Conservation (phyloP, 495 filamentous ascomycete genomes). For the Lasiosphaeria ovina region DNA sequence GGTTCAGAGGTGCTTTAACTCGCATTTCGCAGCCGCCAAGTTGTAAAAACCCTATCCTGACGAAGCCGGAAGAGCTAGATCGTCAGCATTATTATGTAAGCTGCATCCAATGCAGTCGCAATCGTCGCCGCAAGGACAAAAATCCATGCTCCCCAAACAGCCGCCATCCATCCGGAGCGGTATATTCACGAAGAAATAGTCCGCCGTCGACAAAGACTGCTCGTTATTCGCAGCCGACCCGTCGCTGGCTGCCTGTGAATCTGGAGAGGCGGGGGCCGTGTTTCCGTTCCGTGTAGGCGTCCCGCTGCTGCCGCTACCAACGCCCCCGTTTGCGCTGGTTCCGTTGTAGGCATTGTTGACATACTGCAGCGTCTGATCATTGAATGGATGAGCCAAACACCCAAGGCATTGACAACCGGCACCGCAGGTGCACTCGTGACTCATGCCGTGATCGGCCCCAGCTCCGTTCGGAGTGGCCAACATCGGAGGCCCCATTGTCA, state of each 20-base stretch:
- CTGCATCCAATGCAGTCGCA: conserved; percentile 51
- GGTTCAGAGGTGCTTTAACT: neutral
- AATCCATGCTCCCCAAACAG: conserved; percentile 36
- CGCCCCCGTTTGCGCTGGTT: conserved; percentile 14
- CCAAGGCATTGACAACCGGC: conserved; percentile 66
- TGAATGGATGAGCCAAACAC: conserved; percentile 70
- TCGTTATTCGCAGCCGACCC: conserved; percentile 44
- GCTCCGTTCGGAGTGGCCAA: conserved; percentile 15
- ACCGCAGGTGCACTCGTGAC: conserved; percentile 63
- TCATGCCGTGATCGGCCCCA: conserved; percentile 24
- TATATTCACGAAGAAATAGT: conserved; percentile 53
- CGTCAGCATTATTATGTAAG: conserved; percentile 18
- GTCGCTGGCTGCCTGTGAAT: conserved; percentile 37
- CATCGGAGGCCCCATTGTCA: conserved; percentile 10
- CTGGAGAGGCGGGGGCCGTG: conserved; percentile 17
- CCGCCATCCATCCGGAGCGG: conserved; percentile 28
- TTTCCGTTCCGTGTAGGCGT: conserved; percentile 8
- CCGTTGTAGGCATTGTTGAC: conserved; percentile 41
- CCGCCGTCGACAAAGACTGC: conserved; percentile 37
- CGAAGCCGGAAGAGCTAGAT: neutral
- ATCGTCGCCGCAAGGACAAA: conserved; percentile 53
- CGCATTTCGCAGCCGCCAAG: neutral
- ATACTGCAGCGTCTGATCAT: conserved; percentile 65
- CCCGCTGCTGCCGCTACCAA: conserved; percentile 10
- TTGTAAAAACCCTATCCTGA: neutral